Evolutionary conservation across 2,329 filamentous ascomycete genomes (phyloP), one percentile per base, ranked within the genome.

Genomic region (Penicillium sp.): DNA sequence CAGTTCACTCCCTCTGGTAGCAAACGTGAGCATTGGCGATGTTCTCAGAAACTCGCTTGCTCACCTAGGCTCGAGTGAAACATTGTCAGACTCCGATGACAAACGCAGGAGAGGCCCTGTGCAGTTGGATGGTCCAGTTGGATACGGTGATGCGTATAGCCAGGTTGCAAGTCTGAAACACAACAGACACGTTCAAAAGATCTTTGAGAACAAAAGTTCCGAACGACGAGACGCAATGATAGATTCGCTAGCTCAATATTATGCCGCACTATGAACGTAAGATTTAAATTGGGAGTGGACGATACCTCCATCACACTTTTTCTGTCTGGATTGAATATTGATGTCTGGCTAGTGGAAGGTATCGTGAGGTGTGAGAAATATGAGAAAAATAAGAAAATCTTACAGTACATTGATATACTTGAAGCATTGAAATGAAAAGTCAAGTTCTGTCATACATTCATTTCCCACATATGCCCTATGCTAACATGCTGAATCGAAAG

Each of bases 11-110:
- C 59, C 61, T 6, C 58, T 68, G 12, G 57, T 60, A 0, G 53
- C 64, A 4, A 44, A 56, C 1, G 59, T 68, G 12, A 52, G 53
- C 1, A 35, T 68, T n/a, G 59, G 43, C 4, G 63, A 60, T 12
- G 31, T 65, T 4, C 35, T 68, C 13, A 62, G 58, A 19, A 66
- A 68, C 38, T 65, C 65, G 1, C 38, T 67, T 17, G 27, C 25
- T 8, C 44, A 55, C 36, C 42, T 66, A 8, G 44, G 29, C 9
- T 42, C 53, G 1, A 17, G 43, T 4, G 50, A 44, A 17, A 55
- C 43, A 23, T 27, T 55, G 6, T 49, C 52, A 27, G 49, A 38
- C 33, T 8, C 57, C 29, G 44, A 53, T 23, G 17, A 49, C 13
- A 56, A 56, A 25, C 53, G 47, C 33, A 55, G 15, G 43, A 44